A percentile compares a stretch with the other conserved stretches of the same genome.
phyloP scores from a whole-genome alignment of 345 rosid genomes.

The Trapa bicornis region DNA sequence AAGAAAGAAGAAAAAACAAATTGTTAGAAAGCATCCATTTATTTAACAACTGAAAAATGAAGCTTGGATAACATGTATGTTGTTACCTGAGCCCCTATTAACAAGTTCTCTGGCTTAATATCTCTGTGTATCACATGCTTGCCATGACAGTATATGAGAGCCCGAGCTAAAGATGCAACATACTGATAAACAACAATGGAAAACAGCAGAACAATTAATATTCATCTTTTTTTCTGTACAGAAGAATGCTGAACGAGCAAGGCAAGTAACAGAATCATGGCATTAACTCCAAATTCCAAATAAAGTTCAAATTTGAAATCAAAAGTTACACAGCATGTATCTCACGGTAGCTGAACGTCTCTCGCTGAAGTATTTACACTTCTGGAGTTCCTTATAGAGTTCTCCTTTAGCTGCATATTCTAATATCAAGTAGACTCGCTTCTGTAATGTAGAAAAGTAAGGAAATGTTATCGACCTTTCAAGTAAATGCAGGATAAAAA shows the following conservation, averaged over 20 bases:
- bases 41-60: not conserved
- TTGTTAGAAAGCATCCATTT: not conserved
- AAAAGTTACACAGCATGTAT: not conserved
- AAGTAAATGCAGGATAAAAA: not conserved
- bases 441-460: constrained; percentile 20
- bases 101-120: constrained; percentile 89
- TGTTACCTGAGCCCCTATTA: constrained; percentile 76
- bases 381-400: constrained; percentile 83
- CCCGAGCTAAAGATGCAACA: constrained; percentile 94
- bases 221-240: not conserved
- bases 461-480: not conserved
- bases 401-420: constrained; percentile 92
- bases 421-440: constrained; percentile 71
- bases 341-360: constrained; percentile 88
- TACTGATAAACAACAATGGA: constrained; percentile 33
- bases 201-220: not conserved
- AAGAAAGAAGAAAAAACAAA: constrained; percentile 1
- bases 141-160: constrained; percentile 96
- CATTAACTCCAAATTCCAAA: not conserved
- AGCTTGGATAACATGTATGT: not conserved
- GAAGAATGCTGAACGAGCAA: not conserved
- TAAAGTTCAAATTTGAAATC: not conserved
- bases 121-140: constrained; percentile 98
- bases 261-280: not conserved
- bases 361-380: constrained; percentile 81